phyloP scores from a whole-genome alignment of 495 filamentous ascomycete species.

The Aspergillus carlsbadensis region DNA sequence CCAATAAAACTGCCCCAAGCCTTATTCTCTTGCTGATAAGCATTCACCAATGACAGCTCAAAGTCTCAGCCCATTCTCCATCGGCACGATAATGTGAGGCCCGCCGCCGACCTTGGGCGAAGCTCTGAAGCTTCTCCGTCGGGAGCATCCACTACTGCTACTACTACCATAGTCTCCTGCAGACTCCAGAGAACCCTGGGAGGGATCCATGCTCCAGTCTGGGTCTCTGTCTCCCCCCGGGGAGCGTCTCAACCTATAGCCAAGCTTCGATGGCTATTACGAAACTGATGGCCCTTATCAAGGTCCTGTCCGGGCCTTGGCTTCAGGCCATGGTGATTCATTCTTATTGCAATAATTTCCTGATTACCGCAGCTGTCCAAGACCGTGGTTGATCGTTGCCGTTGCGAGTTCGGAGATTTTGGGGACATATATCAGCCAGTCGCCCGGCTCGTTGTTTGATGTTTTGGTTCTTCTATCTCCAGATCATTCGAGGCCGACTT shows the following conservation, averaged over 20 bases:
- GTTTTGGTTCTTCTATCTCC: background rate
- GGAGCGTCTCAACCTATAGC: background rate
- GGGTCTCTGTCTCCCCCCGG: background rate
- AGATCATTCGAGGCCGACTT: background rate
- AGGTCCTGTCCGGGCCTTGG: background rate
- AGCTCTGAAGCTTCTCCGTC: background rate
- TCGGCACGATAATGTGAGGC: background rate
- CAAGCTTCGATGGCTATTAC: slow-evolving; percentile 1
- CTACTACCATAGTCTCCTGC: too few relatives aligned
- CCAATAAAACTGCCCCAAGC: background rate
- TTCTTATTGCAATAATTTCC: slow-evolving; percentile 10
- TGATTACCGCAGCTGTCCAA: background rate
- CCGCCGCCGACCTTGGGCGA: background rate
- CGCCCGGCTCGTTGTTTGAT: background rate
- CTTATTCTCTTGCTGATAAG: slow-evolving; percentile 3
- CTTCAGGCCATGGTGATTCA: background rate
- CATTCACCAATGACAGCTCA: background rate
- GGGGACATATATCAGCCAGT: slow-evolving; percentile 5
- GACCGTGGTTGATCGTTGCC: background rate
- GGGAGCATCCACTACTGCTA: too few relatives aligned
- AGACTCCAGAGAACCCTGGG: too few relatives aligned
- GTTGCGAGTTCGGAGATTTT: slow-evolving; percentile 11
- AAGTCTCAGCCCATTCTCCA: background rate
- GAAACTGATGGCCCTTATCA: slow-evolving; percentile 14
- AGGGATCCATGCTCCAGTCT: too few relatives aligned